phyloP scores from a whole-genome alignment of 352 stramenopile species.

The Pythium periplocum region DNA sequence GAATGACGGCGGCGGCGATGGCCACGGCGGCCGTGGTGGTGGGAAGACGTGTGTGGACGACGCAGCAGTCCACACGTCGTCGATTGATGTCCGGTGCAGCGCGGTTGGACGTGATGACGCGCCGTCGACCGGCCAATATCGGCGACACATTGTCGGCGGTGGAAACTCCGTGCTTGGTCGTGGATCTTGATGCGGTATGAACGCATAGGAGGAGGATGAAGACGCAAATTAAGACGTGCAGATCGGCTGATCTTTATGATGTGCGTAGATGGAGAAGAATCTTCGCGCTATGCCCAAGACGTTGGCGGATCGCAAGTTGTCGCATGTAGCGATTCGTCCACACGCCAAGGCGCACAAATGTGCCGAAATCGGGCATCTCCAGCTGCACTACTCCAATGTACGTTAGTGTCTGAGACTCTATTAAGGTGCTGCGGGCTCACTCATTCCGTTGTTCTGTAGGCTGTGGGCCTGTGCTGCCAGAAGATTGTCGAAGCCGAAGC shows the following conservation, averaged over 20 bases:
- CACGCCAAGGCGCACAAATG: slow-evolving; percentile 77
- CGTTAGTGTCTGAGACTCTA: not conserved
- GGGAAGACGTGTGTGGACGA: not conserved
- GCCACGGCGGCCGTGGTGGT: slow-evolving; percentile 7
- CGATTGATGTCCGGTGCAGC: not conserved
- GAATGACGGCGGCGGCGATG: slow-evolving; percentile 8
- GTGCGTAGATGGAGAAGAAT: slow-evolving; percentile 46
- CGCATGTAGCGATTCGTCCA: slow-evolving; percentile 43
- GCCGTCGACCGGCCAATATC: slow-evolving; percentile 15
- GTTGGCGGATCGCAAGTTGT: slow-evolving; percentile 14
- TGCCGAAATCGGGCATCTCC: slow-evolving; percentile 37
- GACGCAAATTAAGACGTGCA: too few species aligned
- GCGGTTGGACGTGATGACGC: slow-evolving; percentile 9
- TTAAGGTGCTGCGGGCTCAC: not conserved
- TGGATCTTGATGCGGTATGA: slow-evolving; percentile 52
- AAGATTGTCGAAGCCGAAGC: slow-evolving; percentile 69
- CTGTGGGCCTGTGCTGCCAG: slow-evolving; percentile 57
- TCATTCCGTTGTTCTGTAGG: slow-evolving; percentile 5
- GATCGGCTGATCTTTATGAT: too few species aligned
- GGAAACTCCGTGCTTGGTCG: slow-evolving; percentile 60
- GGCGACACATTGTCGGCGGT: slow-evolving; percentile 35
- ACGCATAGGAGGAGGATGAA: too few species aligned
- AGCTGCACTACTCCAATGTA: slow-evolving; percentile 39
- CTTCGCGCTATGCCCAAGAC: slow-evolving; percentile 30
- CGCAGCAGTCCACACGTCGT: slow-evolving; percentile 4